Conservation (phyloP, 257 asterid genomes). For the Plantago elongata region DNA sequence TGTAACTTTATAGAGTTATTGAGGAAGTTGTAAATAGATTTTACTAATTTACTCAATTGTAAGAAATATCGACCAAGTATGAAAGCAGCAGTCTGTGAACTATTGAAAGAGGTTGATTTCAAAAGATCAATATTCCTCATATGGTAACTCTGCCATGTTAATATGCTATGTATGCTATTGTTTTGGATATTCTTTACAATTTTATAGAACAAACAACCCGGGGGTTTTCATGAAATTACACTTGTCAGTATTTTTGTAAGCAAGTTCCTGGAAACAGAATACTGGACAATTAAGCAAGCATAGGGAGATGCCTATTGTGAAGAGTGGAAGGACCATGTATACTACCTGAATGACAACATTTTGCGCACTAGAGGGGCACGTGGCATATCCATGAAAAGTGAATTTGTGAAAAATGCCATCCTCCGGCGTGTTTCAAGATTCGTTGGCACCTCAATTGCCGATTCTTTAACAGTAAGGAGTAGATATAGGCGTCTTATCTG, state of each 20-base stretch:
- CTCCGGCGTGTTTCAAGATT: conserved; percentile 96
- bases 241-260: not conserved
- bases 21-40: not conserved
- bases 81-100: not conserved
- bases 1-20: conserved; percentile 13
- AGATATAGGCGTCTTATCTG: conserved; percentile 94
- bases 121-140: not conserved
- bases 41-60: not conserved
- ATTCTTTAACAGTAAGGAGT: conserved; percentile 92
- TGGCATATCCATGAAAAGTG: conserved; percentile 97
- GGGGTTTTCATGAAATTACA: not conserved
- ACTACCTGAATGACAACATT: conserved; percentile 92
- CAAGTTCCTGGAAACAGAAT: not conserved
- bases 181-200: not conserved
- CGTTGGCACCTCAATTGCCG: conserved; percentile 85
- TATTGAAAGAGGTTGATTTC: not conserved
- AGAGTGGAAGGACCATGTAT: conserved; percentile 15
- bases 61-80: conserved; percentile 5
- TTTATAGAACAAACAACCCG: not conserved
- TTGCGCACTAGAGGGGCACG: conserved; percentile 96
- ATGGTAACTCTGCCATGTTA: no score
- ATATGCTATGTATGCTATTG: conserved; percentile 7
- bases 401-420: conserved; percentile 86
- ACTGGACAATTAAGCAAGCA: not conserved
- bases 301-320: not conserved